These are phyloP conservation scores for Cucumis sativus DNA, from an alignment of 306 rosid genomes.

Conservation along the genomic window Cucumber_9930_V3 NC_026656.2:21526501-21527000, in stretches of 20 bases:
- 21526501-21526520: conserved; percentile 65
- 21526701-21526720: conserved; percentile 60
- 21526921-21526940: neutral
- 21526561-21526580: conserved; percentile 18
- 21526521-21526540: conserved; percentile 51
- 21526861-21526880: neutral
- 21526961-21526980: neutral
- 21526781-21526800: conserved; percentile 23
- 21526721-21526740: conserved; percentile 57
- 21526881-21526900: neutral
- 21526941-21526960: neutral
- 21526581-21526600: neutral
- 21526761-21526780: conserved; percentile 67
- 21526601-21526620: neutral
- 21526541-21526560: conserved; percentile 54
- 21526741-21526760: conserved; percentile 61
- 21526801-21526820: conserved; percentile 28
- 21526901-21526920: neutral
- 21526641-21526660: conserved; percentile 9
- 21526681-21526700: conserved; percentile 43
- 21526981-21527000: conserved; percentile 1
- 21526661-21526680: conserved; percentile 25
- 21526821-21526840: neutral
- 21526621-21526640: neutral
- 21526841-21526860: neutral